Percentiles rank a stretch among this genome's conserved stretches.
Evolutionary conservation across 2,329 filamentous ascomycete species (phyloP).

Genomic region (Nigrospora sphaerica): DNA sequence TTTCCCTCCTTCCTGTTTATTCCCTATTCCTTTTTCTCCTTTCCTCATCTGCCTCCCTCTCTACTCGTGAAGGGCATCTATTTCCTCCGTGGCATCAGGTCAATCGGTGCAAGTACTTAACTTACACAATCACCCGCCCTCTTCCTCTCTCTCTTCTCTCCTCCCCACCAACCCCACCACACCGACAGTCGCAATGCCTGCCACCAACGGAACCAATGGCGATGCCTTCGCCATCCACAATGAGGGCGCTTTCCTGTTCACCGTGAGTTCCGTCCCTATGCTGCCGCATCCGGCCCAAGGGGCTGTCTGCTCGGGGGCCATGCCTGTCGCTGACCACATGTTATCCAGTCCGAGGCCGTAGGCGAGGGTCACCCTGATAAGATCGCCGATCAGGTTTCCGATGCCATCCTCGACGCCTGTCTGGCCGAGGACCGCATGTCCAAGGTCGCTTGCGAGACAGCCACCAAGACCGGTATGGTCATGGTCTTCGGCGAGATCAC

Average conservation of each 20-base stretch:
- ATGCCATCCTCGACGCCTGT: conserved; percentile 98
- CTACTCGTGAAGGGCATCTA: too few relatives aligned
- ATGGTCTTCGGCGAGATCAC: conserved; percentile 99
- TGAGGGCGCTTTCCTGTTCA: conserved; percentile 76
- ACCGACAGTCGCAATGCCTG: conserved; percentile 46
- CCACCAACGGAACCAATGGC: conserved; percentile 42
- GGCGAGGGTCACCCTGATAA: conserved; percentile 92
- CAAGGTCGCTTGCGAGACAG: conserved; percentile 98
- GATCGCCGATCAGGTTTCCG: conserved; percentile 97
- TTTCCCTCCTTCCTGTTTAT: too few relatives aligned
- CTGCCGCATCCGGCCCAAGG: not conserved
- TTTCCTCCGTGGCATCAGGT: too few relatives aligned
- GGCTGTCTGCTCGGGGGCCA: not conserved
- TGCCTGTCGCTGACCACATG: conserved; percentile 9
- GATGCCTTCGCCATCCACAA: conserved; percentile 40
- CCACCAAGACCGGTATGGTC: conserved; percentile 99
- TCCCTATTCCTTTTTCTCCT: too few relatives aligned
- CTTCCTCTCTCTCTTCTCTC: not conserved
- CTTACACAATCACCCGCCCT: not conserved
- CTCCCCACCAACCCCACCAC: conserved; percentile 4
- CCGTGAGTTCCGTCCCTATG: conserved; percentile 38
- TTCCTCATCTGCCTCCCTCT: too few relatives aligned
- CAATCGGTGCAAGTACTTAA: not conserved
- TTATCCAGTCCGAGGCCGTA: conserved; percentile 70
- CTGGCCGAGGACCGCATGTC: conserved; percentile 89